Evolutionary conservation across 164 flowering plant genomes (phyloP).

Genomic region (Stephania cephalantha): DNA sequence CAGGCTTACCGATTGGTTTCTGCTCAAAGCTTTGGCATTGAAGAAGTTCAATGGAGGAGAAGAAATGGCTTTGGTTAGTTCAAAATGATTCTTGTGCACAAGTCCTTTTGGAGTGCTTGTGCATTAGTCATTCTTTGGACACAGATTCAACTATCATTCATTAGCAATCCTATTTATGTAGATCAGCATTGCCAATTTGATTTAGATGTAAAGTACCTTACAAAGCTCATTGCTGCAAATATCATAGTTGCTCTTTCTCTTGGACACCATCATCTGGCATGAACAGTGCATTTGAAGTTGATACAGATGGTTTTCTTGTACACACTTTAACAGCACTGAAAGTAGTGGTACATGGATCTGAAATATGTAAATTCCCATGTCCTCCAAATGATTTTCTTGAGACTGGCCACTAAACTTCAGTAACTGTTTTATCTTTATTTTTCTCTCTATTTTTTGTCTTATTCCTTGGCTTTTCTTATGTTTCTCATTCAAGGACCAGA

Average conservation of each 20-base stretch:
- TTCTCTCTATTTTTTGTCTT: too few relatives aligned
- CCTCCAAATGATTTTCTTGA: too few relatives aligned
- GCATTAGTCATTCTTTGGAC: slow-evolving; percentile 14
- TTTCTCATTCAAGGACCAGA: too few relatives aligned
- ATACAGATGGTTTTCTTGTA: too few relatives aligned
- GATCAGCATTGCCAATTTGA: slow-evolving; percentile 12
- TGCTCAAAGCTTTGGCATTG: slow-evolving; percentile 87
- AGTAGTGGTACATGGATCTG: too few relatives aligned
- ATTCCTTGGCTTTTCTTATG: too few relatives aligned
- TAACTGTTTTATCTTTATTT: too few relatives aligned
- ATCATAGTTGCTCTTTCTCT: neutral
- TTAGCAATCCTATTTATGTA: slow-evolving; percentile 13
- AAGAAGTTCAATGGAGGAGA: neutral
- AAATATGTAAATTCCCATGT: too few relatives aligned
- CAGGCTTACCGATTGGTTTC: slow-evolving; percentile 47
- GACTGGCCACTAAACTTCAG: too few relatives aligned
- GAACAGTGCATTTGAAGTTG: too few relatives aligned
- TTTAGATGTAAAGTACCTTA: slow-evolving; percentile 13
- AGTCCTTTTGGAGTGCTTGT: slow-evolving; percentile 14
- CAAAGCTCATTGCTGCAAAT: neutral
- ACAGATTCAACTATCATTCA: slow-evolving; percentile 15
- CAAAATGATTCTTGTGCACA: slow-evolving; percentile 17
- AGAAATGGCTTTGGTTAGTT: neutral
- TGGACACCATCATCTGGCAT: too few relatives aligned
- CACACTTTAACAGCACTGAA: too few relatives aligned